Evolutionary conservation across 306 rosid species (phyloP).

Genomic region (Canavalia ensiformis): DNA sequence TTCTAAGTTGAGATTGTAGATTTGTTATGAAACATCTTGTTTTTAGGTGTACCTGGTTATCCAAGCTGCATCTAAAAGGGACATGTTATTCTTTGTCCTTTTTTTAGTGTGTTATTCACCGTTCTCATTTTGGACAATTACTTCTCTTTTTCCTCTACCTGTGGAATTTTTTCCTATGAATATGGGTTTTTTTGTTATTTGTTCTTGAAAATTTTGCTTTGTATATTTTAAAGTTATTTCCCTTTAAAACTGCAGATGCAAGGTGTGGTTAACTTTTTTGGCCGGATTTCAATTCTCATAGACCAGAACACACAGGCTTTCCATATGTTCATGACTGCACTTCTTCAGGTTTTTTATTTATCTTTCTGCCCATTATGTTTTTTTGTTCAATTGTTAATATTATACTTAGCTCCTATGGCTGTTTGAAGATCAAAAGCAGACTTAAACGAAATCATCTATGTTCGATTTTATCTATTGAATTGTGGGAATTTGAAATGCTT

Average conservation of each 20-base stretch:
- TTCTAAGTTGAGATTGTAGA: not conserved
- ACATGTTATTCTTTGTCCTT: not conserved
- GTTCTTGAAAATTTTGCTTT: not conserved
- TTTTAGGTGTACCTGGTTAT: not conserved
- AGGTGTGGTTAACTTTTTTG: conserved; percentile 81
- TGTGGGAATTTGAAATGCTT: conserved; percentile 9
- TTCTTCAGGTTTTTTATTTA: conserved; percentile 75
- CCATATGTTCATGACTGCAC: conserved; percentile 84
- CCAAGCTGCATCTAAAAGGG: not conserved
- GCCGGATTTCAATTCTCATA: conserved; percentile 76
- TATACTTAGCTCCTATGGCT: conserved; percentile 1
- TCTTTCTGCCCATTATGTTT: conserved; percentile 24
- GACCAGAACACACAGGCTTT: conserved; percentile 90
- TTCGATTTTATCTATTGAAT: conserved; percentile 54
- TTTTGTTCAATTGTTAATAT: not conserved
- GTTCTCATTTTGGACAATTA: not conserved
- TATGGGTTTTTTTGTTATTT: not conserved
- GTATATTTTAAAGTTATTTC: not conserved
- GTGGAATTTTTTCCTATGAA: not conserved
- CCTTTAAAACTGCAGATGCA: conserved; percentile 62
- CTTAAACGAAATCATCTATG: conserved; percentile 14
- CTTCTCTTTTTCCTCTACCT: not conserved
- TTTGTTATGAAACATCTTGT: conserved; percentile 23
- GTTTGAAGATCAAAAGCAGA: conserved; percentile 1
- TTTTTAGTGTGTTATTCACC: not conserved